phyloP scores from a whole-genome alignment of 257 asterid species.

The Nicotiana undulata region DNA sequence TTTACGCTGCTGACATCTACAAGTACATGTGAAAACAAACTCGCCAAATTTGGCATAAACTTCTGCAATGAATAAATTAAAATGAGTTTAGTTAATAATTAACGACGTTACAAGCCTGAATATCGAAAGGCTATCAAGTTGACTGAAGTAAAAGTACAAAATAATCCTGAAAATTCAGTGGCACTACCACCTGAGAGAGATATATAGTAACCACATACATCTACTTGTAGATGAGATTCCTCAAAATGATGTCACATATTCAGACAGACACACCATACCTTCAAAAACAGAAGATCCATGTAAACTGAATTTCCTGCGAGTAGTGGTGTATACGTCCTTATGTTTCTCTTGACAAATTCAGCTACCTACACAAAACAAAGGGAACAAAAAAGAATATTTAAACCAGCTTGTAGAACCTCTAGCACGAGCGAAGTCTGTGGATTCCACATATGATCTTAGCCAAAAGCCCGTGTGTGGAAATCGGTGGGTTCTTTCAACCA shows the following conservation, averaged over 20 bases:
- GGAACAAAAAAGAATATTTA: not conserved
- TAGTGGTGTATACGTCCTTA: constrained; percentile 53
- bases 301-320: constrained; percentile 94
- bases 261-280: constrained; percentile 38
- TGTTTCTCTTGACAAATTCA: constrained; percentile 68
- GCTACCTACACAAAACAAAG: constrained; percentile 38
- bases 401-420: not conserved
- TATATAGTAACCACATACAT: not conserved
- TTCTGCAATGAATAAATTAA: constrained; percentile 39
- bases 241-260: not conserved
- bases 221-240: not conserved
- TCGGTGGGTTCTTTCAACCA: not conserved
- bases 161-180: no score
- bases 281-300: constrained; percentile 66
- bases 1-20: constrained; percentile 93
- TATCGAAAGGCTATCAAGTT: not conserved
- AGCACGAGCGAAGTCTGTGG: not conserved
- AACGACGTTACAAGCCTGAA: not conserved
- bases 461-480: not conserved
- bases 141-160: not conserved
- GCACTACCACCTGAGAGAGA: no score
- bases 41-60: constrained; percentile 93
- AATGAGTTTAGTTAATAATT: not conserved
- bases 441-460: not conserved
- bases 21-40: constrained; percentile 74